A percentile compares a stretch with the other conserved stretches of the same genome.
Conservation (phyloP, 345 rosid genomes). For the Boechera retrofracta region DNA sequence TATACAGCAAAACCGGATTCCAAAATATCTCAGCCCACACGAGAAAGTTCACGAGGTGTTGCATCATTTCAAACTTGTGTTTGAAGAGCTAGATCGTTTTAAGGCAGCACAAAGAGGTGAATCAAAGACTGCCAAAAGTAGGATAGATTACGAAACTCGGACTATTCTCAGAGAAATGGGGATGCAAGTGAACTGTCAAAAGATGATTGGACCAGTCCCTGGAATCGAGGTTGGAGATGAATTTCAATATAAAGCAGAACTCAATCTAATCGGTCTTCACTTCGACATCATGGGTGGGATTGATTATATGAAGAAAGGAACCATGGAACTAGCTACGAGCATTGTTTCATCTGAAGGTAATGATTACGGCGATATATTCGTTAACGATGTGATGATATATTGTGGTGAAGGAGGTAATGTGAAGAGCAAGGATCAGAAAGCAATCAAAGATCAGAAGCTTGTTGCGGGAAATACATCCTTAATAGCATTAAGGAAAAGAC, state of each 20-base stretch:
- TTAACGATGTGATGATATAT: constrained; percentile 63
- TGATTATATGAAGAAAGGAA: constrained; percentile 59
- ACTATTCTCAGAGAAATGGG: neutral
- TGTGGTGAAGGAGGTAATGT: constrained; percentile 78
- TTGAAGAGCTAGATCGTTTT: neutral
- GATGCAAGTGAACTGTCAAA: constrained; percentile 49
- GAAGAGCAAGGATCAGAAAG: constrained; percentile 43
- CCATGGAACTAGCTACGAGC: constrained; percentile 65
- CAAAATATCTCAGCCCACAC: constrained; percentile 6
- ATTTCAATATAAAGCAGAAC: constrained; percentile 75
- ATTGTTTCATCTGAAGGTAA: constrained; percentile 77
- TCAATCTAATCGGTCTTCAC: constrained; percentile 78
- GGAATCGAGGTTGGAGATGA: constrained; percentile 89
- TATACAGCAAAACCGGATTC: neutral
- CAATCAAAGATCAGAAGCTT: constrained; percentile 79
- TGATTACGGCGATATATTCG: constrained; percentile 55
- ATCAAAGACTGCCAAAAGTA: neutral
- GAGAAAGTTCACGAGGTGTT: neutral
- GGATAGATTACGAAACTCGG: neutral
- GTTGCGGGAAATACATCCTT: constrained; percentile 75
- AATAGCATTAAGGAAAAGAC: constrained; percentile 55
- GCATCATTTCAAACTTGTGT: constrained; percentile 3
- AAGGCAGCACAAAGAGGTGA: neutral
- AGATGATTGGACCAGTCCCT: constrained; percentile 70
- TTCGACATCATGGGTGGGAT: constrained; percentile 72